Base-by-base conservation (phyloP, 2,329 filamentous ascomycete species). In the Pestalotiopsis sp. region DNA sequence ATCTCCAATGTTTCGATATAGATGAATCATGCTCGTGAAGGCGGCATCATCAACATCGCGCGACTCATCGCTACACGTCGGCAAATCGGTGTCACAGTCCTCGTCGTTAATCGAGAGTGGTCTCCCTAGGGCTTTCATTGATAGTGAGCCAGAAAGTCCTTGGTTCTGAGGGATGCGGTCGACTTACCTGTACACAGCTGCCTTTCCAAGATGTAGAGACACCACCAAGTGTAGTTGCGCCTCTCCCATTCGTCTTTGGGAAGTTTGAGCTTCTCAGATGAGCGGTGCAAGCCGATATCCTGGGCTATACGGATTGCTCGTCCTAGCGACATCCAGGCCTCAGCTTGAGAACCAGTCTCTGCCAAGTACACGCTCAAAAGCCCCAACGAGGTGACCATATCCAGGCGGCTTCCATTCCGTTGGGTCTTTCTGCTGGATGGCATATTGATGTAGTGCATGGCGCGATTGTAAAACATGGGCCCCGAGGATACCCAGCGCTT, bases 41-140 rank as follows among this genome's bases (percentile, higher is more conserved):
- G 27, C 60, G 31, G 60, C 36, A n/a, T 14, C 9, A 23, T 63
- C 60, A n/a, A 23, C 23, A 4, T 36, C 27, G 11, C 27, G 14
- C 12, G 14, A 23, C 12, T 20, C 59, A n/a, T 36, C 60, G n/a
- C 12, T 23, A 23, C 12, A 45, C 14, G 9, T 4, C 17, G 60
- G 60, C n/a, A 63, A 23, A 12, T 63, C 60, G 60, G 60, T n/a
- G 14, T 63, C 60, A 11, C 60, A 63, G 60, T 63, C 60, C n/a
- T 63, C 31, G 13, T 63, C 60, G 20, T 63, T 45, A 20, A 63
- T 63, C 12, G 31, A 39, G 20, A 39, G 60, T 5, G 60, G 60
- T 23, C 60, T 12, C 14, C 60, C 60, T 31, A 63, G n/a, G 31
- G 60, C 60, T 45, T 17, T n/a, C 1, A 17, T 12, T 17, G 14